Evolutionary conservation across 768 basidiomycete species (phyloP), one percentile per base, ranked within the genome.

Genomic region (Boletus edulis): DNA sequence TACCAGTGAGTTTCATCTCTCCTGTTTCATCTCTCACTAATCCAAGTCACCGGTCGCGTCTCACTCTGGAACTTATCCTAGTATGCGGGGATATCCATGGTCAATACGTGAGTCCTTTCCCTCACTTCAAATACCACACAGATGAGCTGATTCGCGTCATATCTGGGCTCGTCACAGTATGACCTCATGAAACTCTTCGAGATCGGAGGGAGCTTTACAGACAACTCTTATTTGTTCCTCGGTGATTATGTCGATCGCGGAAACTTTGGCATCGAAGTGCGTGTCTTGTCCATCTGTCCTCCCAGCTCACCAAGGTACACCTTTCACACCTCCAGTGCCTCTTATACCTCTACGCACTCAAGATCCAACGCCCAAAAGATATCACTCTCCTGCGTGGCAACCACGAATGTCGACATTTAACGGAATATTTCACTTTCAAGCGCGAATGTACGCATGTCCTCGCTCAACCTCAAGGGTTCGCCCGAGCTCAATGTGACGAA

Each of bases 191-290:
- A 98, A 73, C 80, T 98, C 39, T 94, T 98, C 63, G 95, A 97
- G 64, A 87, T 98, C 32, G 96, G 96, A 31, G 96, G 96, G 3
- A 84, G 83, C 58, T 79, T 94, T 45, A 77, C 81, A 20, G 88
- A 96, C 35, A 97, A 87, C 56, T 78, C 84, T 18, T 98, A 98
- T 76, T 76, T 97, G 42, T 98, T 98, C 73, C 78, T 98, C 22
- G 96, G 96, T 32, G 96, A 98, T 71, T 98, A 98, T 70, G 95
- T 98, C 39, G 96, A 98, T 73, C 85, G 96, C 42, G 96, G 96
- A 27, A 89, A 91, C 74, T 98, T 98, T 67, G 83, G 84, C n/a
- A 83, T 88, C 55, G 86, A 88, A 73, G 85, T 85, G 31, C 60
- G 78, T 62, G 31, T 48, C 18, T 27, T 32, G 8, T 48, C 17